phyloP scores from a whole-genome alignment of 345 rosid genomes.

The Firmiana major region DNA sequence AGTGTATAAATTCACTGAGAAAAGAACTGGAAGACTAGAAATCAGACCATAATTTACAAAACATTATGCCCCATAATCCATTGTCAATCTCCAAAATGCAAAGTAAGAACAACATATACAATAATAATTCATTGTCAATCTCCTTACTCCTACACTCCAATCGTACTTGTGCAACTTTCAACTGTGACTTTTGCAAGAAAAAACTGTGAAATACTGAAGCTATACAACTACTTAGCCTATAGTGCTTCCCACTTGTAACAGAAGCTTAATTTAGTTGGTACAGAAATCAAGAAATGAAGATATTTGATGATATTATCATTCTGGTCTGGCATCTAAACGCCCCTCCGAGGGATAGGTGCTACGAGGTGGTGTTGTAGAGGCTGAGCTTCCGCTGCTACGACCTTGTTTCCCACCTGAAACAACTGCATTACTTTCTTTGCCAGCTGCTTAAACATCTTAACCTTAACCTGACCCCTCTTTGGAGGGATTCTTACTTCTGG shows the following conservation, averaged over 20 bases:
- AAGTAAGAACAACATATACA: no score
- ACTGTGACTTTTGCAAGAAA: not conserved
- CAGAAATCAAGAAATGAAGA: not conserved
- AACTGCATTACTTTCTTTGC: not conserved
- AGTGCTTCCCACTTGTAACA: not conserved
- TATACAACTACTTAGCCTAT: not conserved
- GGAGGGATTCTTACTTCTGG: conserved; percentile 11
- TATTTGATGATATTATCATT: not conserved
- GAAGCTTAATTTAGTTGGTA: no score
- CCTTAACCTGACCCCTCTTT: conserved; percentile 21
- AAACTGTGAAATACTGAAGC: not conserved
- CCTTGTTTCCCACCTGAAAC: not conserved
- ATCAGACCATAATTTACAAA: not conserved
- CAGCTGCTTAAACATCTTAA: conserved; percentile 10
- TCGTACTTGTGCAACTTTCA: not conserved
- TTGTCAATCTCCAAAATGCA: no score
- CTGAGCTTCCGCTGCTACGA: not conserved
- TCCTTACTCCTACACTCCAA: not conserved
- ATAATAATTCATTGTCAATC: not conserved
- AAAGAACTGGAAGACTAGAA: not conserved
- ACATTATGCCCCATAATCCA: not conserved
- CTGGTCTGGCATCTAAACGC: not conserved
- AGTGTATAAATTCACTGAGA: not conserved
- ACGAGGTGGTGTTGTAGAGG: conserved; percentile 1
- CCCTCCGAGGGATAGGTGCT: not conserved